Evolutionary conservation across 2,329 filamentous ascomycete species (phyloP).

Genomic region (Curvularia verruculosa): DNA sequence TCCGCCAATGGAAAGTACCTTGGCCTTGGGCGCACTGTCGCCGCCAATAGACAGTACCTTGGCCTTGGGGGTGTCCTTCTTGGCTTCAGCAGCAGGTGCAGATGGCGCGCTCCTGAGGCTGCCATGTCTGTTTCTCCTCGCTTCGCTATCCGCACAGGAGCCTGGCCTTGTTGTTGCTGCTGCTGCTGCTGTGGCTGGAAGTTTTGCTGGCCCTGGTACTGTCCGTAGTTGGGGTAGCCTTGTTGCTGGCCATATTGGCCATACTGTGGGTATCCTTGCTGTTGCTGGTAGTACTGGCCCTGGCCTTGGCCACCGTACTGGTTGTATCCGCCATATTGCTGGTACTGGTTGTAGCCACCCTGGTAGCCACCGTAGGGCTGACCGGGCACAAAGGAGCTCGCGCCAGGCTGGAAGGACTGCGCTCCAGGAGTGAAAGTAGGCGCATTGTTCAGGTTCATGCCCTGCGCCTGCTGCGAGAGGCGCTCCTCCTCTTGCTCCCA

Average conservation of each 20-base stretch:
- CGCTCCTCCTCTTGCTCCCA: conserved; percentile 92
- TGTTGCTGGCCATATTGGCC: conserved; percentile 52
- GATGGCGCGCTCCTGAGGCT: conserved; percentile 54
- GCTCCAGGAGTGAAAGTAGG: conserved; percentile 24
- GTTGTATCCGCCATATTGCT: conserved; percentile 60
- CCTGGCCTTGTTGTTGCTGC: conserved; percentile 52
- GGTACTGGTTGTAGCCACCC: conserved; percentile 62
- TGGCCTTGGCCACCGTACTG: conserved; percentile 55
- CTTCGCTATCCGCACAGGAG: conserved; percentile 67
- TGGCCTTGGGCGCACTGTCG: conserved; percentile 61
- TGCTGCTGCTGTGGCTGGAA: conserved; percentile 47
- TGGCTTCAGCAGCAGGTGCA: conserved; percentile 49
- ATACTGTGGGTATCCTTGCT: conserved; percentile 43
- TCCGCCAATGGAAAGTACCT: conserved; percentile 65
- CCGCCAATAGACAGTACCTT: conserved; percentile 70
- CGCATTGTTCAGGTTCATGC: conserved; percentile 41
- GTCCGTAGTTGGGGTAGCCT: conserved; percentile 24
- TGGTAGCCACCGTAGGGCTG: conserved; percentile 59
- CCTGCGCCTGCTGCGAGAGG: conserved; percentile 69
- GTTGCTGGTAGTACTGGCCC: conserved; percentile 55
- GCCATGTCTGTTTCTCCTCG: conserved; percentile 59
- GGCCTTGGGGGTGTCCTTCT: conserved; percentile 56
- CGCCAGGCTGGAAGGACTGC: conserved; percentile 15
- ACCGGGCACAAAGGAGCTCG: conserved; percentile 14
- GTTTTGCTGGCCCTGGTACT: conserved; percentile 43